Conservation (phyloP, 768 basidiomycete species). For the Cyathus striatus region DNA sequence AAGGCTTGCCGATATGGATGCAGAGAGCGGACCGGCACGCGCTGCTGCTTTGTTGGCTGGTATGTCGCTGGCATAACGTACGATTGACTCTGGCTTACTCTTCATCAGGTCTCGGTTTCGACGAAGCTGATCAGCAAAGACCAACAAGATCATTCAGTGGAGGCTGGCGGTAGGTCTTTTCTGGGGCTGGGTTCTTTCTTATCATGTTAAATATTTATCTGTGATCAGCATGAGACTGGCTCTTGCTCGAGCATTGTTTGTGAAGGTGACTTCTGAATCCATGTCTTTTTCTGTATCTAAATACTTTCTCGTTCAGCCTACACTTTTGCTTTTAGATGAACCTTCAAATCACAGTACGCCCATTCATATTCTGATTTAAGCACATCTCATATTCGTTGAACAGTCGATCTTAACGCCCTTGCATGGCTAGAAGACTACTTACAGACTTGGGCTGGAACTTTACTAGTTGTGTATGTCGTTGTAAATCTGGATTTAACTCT, state of each 20-base stretch:
- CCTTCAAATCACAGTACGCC: constrained; percentile 92
- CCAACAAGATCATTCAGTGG: constrained; percentile 88
- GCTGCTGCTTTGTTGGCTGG: constrained; percentile 88
- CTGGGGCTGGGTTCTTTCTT: no score
- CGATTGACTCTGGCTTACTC: background rate
- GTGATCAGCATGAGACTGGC: constrained; percentile 98
- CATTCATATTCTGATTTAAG: background rate
- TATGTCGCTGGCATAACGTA: constrained; percentile 16
- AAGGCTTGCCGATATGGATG: constrained; percentile 95
- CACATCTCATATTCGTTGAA: background rate
- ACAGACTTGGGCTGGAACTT: constrained; percentile 89
- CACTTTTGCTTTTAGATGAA: constrained; percentile 82
- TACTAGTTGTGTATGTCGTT: constrained; percentile 78
- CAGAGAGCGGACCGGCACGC: constrained; percentile 92
- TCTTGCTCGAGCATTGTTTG: constrained; percentile 91
- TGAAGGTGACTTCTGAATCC: constrained; percentile 59
- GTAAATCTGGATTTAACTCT: background rate
- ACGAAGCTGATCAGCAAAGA: constrained; percentile 78
- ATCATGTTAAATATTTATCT: no score
- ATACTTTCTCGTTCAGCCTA: constrained; percentile 35
- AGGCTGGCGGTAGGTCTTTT: constrained; percentile 89
- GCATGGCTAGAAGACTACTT: constrained; percentile 98
- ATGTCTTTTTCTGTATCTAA: constrained; percentile 1
- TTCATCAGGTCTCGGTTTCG: constrained; percentile 79
- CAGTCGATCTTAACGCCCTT: constrained; percentile 90